Evolutionary conservation across 2,329 filamentous ascomycete genomes (phyloP), one percentile per base, ranked within the genome.

Genomic region (Aureobasidium sp.): DNA sequence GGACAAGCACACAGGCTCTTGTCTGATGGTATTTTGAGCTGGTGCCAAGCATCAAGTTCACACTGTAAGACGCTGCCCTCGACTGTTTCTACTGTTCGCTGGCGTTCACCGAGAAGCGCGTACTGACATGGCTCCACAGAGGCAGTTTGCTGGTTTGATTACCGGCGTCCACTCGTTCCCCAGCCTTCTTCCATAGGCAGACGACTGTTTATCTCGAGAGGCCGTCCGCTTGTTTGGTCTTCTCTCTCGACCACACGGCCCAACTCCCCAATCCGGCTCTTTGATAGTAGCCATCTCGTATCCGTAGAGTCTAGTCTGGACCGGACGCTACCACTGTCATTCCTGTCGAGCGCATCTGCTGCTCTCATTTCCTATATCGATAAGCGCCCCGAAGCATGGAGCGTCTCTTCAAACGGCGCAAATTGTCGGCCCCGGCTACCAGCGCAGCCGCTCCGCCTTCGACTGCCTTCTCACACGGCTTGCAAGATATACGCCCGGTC

Each of bases 111-210:
- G 7, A 33, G n/a, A 31, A 25, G 38, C 25, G 25, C 51, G 25
- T 55, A 43, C 37, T 55, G 51, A 55, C 51, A 53, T 53, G 49
- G 27, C 25, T 25, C 17, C n/a, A 40, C 43, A 58, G 42, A 47
- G 27, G 25, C 55, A 40, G 37, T 49, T 40, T 58, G 55, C 70
- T 71, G 71, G 69, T 69, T 67, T 63, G 57, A 63, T 57, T 47
- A 66, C 69, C 71, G 71, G 72, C 72, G 71, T 74, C 73, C 73
- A 65, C 67, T 74, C 72, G 65, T 74, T 68, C 35, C 66, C 45
- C 42, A 21, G 59, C 17, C 51, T 50, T 61, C 51, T 50, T 61
- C 19, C 15, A 25, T n/a, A 55, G 17, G 11, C 15, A 31, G 35
- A 45, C 51, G 27, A 15, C 25, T 55, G n/a, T 45, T 42, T 25